Percentiles rank a stretch among this genome's conserved stretches.
Evolutionary conservation across 768 basidiomycete genomes (phyloP).

Genomic region (Amanita muscaria): DNA sequence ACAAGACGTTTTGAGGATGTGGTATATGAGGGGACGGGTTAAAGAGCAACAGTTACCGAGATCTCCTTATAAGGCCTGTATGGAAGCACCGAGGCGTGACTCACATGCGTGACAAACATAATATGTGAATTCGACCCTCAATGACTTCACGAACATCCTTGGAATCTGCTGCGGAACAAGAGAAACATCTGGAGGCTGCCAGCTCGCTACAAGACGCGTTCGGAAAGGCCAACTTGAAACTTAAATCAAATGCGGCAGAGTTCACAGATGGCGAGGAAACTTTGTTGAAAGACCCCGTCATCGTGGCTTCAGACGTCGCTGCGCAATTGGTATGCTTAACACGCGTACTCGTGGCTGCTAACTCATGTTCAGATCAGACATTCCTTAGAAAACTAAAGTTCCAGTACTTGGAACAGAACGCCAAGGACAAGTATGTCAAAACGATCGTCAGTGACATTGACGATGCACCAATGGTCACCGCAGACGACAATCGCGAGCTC

Average conservation of each 20-base stretch:
- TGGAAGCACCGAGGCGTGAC: constrained; percentile 1
- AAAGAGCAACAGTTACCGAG: too few species aligned
- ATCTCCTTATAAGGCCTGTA: too few species aligned
- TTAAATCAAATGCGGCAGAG: constrained; percentile 27
- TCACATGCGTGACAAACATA: not conserved
- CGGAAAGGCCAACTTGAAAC: constrained; percentile 28
- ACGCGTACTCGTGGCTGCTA: not conserved
- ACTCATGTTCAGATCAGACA: constrained; percentile 31
- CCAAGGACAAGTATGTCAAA: constrained; percentile 83
- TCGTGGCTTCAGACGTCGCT: constrained; percentile 50
- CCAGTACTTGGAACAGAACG: constrained; percentile 83
- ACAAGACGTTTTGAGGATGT: too few species aligned
- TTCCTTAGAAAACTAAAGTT: constrained; percentile 80
- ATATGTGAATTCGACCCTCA: not conserved
- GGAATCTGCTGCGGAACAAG: constrained; percentile 20
- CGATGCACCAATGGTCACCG: constrained; percentile 73
- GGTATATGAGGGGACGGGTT: too few species aligned
- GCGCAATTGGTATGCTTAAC: constrained; percentile 53
- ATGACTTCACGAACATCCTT: constrained; percentile 1
- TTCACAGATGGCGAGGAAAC: constrained; percentile 32
- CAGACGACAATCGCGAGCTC: constrained; percentile 69
- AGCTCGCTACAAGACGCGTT: constrained; percentile 24
- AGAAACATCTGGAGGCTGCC: constrained; percentile 26
- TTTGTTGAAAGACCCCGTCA: constrained; percentile 39
- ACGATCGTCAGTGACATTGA: constrained; percentile 79